Evolutionary conservation across 2,329 filamentous ascomycete species (phyloP).

Genomic region (Aspergillus novoparasiticus): DNA sequence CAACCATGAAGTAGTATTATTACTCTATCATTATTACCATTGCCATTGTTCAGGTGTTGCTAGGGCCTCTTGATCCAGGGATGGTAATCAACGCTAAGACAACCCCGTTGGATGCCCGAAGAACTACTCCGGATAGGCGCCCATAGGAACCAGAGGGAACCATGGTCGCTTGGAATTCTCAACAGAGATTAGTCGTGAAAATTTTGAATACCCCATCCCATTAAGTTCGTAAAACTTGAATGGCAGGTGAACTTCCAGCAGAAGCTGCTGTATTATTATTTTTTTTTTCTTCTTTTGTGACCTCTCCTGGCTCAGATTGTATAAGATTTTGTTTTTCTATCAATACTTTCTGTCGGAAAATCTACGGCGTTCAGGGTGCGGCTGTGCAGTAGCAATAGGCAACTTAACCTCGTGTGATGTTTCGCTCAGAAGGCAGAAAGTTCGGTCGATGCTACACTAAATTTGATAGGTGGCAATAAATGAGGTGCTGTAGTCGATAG

Average conservation of each 20-base stretch:
- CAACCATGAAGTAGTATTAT: constrained; percentile 2
- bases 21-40: constrained; percentile 7
- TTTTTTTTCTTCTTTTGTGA: neutral
- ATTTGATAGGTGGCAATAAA: constrained; percentile 4
- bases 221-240: neutral
- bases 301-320: neutral
- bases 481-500: neutral
- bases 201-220: neutral
- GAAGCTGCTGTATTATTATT: neutral
- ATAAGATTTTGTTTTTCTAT: neutral
- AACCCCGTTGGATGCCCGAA: constrained; percentile 11
- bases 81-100: constrained; percentile 5
- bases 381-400: neutral
- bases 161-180: constrained; percentile 9
- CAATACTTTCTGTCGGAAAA: neutral
- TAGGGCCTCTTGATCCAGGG: constrained; percentile 7
- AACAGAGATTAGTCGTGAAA: constrained; percentile 4
- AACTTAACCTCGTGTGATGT: neutral
- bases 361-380: neutral
- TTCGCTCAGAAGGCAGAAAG: neutral
- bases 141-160: constrained; percentile 6
- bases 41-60: neutral
- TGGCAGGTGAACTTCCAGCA: neutral
- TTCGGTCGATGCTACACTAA: neutral
- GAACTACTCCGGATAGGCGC: neutral